These are phyloP conservation scores for Athelia psychrophila DNA, from an alignment of 1,284 basidiomycete species.

Conservation along the genomic window DNA sequence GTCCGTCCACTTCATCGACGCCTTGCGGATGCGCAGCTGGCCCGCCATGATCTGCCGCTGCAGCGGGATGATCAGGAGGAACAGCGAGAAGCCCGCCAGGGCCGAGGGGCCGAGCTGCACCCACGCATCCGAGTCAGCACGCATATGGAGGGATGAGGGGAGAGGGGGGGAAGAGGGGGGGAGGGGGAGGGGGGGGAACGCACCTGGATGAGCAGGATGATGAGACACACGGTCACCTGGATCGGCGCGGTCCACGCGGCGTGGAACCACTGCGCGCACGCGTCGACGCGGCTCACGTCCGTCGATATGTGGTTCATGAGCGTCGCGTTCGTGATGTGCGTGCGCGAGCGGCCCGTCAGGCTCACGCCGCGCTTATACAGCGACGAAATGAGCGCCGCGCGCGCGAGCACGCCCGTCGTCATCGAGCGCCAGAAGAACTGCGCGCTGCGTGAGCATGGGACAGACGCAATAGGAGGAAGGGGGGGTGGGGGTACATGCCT, in stretches of 20 bases:
- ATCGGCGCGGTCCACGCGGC: constrained; percentile 70
- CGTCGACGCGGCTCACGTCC: constrained; percentile 61
- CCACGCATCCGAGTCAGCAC: no score
- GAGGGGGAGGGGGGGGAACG: constrained; percentile 7
- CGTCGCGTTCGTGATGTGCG: constrained; percentile 61
- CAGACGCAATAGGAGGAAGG: background rate
- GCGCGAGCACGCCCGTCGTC: constrained; percentile 65
- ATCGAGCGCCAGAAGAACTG: constrained; percentile 80
- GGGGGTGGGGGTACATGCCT: constrained; percentile 31
- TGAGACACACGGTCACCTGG: constrained; percentile 59
- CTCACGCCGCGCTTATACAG: constrained; percentile 73
- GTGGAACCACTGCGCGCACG: constrained; percentile 62
- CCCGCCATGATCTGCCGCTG: constrained; percentile 71
- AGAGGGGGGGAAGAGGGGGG: background rate
- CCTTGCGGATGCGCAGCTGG: constrained; percentile 60
- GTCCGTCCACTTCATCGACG: constrained; percentile 71
- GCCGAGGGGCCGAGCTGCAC: constrained; percentile 77
- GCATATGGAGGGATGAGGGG: no score
- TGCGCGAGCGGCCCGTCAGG: constrained; percentile 66
- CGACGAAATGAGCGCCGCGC: constrained; percentile 71
- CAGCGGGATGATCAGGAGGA: constrained; percentile 66
- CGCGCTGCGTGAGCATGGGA: constrained; percentile 7
- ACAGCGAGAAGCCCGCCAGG: constrained; percentile 74
- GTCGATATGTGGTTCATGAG: constrained; percentile 76
- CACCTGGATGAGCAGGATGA: constrained; percentile 60